Conservation (phyloP, 2,329 filamentous ascomycete species). For the Cordyceps farinosa region DNA sequence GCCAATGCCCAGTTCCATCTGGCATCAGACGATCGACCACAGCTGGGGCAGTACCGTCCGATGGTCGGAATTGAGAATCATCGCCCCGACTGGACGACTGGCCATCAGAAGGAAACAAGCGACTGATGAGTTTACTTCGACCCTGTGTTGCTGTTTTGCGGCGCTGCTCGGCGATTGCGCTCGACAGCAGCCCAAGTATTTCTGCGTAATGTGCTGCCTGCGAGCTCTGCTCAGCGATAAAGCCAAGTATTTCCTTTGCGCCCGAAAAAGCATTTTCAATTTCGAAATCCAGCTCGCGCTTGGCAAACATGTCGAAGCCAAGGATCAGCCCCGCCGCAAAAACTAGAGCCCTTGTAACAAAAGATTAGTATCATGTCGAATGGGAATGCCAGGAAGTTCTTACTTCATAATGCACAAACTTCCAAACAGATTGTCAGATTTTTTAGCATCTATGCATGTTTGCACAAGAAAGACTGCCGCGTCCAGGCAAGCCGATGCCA, state of each 20-base stretch:
- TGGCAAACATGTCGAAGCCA: conserved; percentile 53
- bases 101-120: conserved; percentile 24
- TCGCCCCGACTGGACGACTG: not conserved
- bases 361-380: conserved; percentile 2
- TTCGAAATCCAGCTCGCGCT: conserved; percentile 41
- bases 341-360: conserved; percentile 42
- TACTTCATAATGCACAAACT: conserved; percentile 61
- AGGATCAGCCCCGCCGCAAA: conserved; percentile 56
- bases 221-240: conserved; percentile 46
- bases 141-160: conserved; percentile 23
- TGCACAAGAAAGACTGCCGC: conserved; percentile 54
- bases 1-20: conserved; percentile 11
- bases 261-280: conserved; percentile 48
- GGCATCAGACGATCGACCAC: not conserved
- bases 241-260: conserved; percentile 47
- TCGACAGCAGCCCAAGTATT: conserved; percentile 46
- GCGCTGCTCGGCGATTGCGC: conserved; percentile 42
- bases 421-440: conserved; percentile 41
- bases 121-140: conserved; percentile 28
- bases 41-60: not conserved
- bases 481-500: conserved; percentile 53
- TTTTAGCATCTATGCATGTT: conserved; percentile 47
- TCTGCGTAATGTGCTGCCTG: conserved; percentile 57
- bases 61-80: not conserved
- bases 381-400: conserved; percentile 22